These are phyloP conservation scores for Coemansia sp. DNA, from an alignment of 192 early-diverging fungal genomes.

Conservation along the genomic window DNA sequence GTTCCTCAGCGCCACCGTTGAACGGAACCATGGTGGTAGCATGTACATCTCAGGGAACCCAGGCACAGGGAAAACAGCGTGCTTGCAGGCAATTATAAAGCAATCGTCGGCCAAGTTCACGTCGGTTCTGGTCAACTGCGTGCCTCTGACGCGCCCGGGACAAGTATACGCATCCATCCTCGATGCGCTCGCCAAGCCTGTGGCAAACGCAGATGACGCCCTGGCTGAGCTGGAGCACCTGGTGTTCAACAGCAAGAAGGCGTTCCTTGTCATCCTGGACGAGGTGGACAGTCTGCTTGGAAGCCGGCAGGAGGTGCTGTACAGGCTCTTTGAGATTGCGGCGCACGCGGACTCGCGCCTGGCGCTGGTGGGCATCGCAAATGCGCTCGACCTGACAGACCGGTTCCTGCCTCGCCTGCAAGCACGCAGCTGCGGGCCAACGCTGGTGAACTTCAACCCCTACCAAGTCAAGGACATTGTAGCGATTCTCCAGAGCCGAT, in stretches of 20 bases:
- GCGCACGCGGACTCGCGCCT: constrained; percentile 62
- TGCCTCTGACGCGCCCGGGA: constrained; percentile 71
- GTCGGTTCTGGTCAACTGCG: constrained; percentile 80
- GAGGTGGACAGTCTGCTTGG: constrained; percentile 90
- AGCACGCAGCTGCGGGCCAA: constrained; percentile 77
- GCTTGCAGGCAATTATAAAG: constrained; percentile 62
- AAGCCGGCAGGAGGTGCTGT: constrained; percentile 79
- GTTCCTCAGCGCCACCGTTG: constrained; percentile 39
- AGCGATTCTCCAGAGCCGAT: constrained; percentile 83
- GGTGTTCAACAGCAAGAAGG: constrained; percentile 53
- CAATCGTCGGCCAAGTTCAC: constrained; percentile 29
- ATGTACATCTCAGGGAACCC: constrained; percentile 90
- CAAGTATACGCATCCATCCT: constrained; percentile 68
- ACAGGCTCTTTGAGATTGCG: constrained; percentile 77
- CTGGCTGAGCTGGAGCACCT: constrained; percentile 58
- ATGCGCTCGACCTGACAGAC: constrained; percentile 89
- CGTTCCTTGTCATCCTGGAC: constrained; percentile 76
- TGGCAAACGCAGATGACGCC: constrained; percentile 42
- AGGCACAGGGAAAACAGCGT: constrained; percentile 94
- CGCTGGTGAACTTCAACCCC: constrained; percentile 83
- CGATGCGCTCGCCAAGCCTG: constrained; percentile 41
- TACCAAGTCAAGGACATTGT: constrained; percentile 84
- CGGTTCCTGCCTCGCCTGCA: constrained; percentile 84
- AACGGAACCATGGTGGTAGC: constrained; percentile 54
- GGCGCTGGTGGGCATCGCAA: constrained; percentile 89